phyloP scores from a whole-genome alignment of 202 grass and related monocot species.

The Panicum virgatum region DNA sequence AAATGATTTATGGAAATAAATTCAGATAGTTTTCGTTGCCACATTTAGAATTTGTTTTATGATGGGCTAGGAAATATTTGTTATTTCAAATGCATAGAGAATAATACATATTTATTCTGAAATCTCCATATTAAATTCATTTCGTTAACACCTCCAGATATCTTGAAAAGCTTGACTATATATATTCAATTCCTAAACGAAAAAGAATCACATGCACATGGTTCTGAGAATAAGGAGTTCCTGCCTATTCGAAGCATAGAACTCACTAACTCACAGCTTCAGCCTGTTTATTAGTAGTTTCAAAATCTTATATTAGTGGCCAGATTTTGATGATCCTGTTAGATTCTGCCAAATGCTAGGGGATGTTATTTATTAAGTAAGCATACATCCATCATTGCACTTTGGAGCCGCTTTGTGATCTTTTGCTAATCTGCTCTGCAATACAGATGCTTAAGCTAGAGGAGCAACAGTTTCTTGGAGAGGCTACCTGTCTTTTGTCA shows the following conservation, averaged over 20 bases:
- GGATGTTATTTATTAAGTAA: constrained; percentile 38
- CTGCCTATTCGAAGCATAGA: constrained; percentile 3
- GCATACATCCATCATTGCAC: neutral
- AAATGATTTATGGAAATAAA: constrained; percentile 15
- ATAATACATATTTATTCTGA: neutral
- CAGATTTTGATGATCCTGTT: constrained; percentile 13
- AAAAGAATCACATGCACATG: constrained; percentile 12
- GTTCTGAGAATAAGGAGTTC: constrained; percentile 6
- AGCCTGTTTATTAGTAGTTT: neutral
- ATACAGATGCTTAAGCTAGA: constrained; percentile 93
- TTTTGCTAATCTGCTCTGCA: constrained; percentile 40
- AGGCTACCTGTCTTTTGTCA: constrained; percentile 76
- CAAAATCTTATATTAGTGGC: neutral
- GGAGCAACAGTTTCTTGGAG: constrained; percentile 95
- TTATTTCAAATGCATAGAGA: neutral
- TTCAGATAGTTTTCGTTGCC: constrained; percentile 9
- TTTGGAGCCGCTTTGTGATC: constrained; percentile 34
- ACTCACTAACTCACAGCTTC: constrained; percentile 1
- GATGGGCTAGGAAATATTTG: neutral
- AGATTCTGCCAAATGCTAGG: constrained; percentile 30
- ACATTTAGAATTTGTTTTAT: neutral
- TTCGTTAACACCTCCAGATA: neutral
- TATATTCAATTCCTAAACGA: neutral
- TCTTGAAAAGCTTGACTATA: neutral
- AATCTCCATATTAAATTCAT: neutral